Evolutionary conservation across 495 filamentous ascomycete genomes (phyloP).

Genomic region (Monascus purpureus): DNA sequence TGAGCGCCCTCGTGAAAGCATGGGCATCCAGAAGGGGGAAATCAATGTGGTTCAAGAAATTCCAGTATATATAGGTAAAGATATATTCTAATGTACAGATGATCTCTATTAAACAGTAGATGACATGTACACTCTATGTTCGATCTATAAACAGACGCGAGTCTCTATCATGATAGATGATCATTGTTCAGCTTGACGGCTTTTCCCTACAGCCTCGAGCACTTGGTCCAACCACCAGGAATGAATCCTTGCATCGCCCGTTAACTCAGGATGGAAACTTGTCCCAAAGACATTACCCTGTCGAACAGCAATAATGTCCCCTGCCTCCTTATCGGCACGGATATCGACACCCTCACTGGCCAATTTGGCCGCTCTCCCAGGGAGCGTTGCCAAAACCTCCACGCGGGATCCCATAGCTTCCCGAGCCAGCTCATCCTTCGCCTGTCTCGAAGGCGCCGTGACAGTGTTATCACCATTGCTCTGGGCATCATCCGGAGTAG

Average conservation of each 20-base stretch:
- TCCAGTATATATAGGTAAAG: no score
- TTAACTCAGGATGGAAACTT: constrained; percentile 94
- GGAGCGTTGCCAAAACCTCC: constrained; percentile 36
- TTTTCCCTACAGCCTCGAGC: constrained; percentile 19
- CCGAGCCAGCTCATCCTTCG: constrained; percentile 26
- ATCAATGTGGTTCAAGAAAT: no score
- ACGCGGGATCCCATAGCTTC: constrained; percentile 31
- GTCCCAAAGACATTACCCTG: constrained; percentile 95
- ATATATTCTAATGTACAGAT: no score
- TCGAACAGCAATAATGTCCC: constrained; percentile 77
- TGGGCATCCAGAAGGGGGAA: no score
- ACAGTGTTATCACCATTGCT: constrained; percentile 42
- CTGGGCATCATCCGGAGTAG: constrained; percentile 37
- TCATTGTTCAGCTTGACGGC: constrained; percentile 15
- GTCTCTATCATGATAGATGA: neutral
- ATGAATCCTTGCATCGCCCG: constrained; percentile 79
- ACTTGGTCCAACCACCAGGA: constrained; percentile 85
- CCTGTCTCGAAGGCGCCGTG: constrained; percentile 46
- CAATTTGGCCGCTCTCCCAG: constrained; percentile 28
- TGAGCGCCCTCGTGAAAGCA: no score
- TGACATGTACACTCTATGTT: neutral
- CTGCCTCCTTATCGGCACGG: constrained; percentile 35
- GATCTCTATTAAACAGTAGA: neutral
- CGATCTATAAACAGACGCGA: neutral
- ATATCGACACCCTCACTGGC: constrained; percentile 24